These are phyloP conservation scores for Apiotrichum domesticum DNA, from an alignment of 1,284 basidiomycete genomes.

Conservation along the genomic window DNA sequence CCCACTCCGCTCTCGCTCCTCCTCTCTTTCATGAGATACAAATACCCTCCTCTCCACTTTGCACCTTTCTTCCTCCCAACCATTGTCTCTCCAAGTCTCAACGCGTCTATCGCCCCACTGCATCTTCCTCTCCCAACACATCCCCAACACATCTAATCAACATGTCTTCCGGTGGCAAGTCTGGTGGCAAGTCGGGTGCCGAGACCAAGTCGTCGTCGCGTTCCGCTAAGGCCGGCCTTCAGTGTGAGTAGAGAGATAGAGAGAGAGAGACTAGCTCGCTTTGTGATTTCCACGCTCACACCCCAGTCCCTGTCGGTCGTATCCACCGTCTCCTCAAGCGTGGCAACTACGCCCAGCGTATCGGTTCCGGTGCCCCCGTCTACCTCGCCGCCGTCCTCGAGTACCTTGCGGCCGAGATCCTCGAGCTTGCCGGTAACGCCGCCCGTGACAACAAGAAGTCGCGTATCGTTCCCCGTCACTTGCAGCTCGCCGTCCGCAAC, in stretches of 20 bases:
- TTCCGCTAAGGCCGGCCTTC: constrained; percentile 75
- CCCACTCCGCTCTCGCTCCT: no score
- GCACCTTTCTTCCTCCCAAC: constrained; percentile 12
- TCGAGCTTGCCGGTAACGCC: constrained; percentile 81
- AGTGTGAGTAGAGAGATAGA: constrained; percentile 44
- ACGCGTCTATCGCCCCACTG: constrained; percentile 3
- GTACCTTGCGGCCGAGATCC: constrained; percentile 76
- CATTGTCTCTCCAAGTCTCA: constrained; percentile 11
- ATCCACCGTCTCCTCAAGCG: constrained; percentile 79
- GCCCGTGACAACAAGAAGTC: constrained; percentile 58
- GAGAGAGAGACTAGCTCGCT: neutral
- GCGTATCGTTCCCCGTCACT: constrained; percentile 84
- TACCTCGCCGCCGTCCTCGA: constrained; percentile 65
- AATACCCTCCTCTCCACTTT: neutral
- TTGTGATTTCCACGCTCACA: constrained; percentile 8
- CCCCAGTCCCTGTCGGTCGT: constrained; percentile 73
- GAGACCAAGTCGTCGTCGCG: constrained; percentile 59
- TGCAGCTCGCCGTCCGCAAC: constrained; percentile 84
- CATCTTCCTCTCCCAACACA: constrained; percentile 4
- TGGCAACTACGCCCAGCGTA: constrained; percentile 77
- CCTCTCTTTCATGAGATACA: neutral
- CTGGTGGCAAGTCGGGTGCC: constrained; percentile 50
- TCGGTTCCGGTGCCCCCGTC: constrained; percentile 54
- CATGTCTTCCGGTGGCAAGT: constrained; percentile 54
- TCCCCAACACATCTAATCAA: constrained; percentile 39